Evolutionary conservation across 805 yeast genomes (phyloP), one percentile per base, ranked within the genome.

Genomic region (Cyberlindnera sargentensis): DNA sequence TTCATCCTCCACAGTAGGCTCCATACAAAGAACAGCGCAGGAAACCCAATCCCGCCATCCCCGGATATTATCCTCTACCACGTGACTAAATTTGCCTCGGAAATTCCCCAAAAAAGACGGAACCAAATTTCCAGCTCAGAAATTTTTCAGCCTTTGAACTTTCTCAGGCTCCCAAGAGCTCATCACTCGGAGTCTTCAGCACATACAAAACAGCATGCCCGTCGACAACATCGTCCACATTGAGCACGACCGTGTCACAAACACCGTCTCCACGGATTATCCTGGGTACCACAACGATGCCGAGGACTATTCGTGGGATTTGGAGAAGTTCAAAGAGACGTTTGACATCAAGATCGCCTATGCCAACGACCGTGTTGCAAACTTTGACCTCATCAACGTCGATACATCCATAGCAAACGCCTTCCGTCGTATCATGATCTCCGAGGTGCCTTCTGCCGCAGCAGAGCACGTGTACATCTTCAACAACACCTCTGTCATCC

Each of bases 331-430:
- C 69, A 82, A 82, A 60, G 63, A 80, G 41, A 60, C 66, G 20
- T 80, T 85, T 53, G 80, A 80, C 47, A 77, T 91, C 48, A 70
- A 82, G 47, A 78, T 91, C 51, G 68, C 81, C 6, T 76, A 78
- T 56, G 66, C 82, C 46, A 72, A 77, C 37, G 84, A 81, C 46
- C 75, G 90, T 61, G 73, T 67, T 39, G 88, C 91, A 45, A 88
- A 87, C 63, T 93, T 93, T 57, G 99, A 93, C 63, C 70, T 93
- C 50, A 67, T 85, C 45, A 82, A 87, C 56, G 67, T 90, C 41
- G 99, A 93, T 64, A 85, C 98, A 2, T 86, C 98, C 9, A 71
- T 93, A 45, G 90, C 98, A 37, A 93, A 93, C 68, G 97, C 99
- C 0, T 89, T 91, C 67, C 82, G 99, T 61, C 83, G 99, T 60